A percentile compares a stretch with the other conserved stretches of the same genome.
Conservation (phyloP, 805 yeast species). For the Suhomyces vadensis region DNA sequence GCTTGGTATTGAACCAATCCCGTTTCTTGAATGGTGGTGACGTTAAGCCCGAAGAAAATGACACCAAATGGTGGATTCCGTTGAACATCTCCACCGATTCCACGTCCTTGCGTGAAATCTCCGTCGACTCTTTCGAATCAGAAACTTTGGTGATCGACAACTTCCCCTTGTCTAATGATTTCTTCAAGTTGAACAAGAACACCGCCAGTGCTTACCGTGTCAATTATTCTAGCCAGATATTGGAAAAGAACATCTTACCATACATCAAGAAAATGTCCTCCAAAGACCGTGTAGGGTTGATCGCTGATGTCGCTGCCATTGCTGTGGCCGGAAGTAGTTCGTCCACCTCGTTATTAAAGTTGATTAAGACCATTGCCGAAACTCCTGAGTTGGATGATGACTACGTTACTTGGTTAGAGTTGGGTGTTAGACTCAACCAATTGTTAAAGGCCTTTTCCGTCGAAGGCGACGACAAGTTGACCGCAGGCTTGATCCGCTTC, state of each 20-base stretch:
- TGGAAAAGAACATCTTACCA: constrained; percentile 41
- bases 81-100: constrained; percentile 34
- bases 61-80: constrained; percentile 61
- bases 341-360: constrained; percentile 46
- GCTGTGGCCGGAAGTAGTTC: constrained; percentile 47
- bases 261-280: constrained; percentile 41
- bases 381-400: constrained; percentile 32
- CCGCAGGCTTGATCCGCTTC: constrained; percentile 32
- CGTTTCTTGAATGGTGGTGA: constrained; percentile 68
- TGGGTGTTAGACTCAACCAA: constrained; percentile 40
- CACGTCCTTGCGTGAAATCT: constrained; percentile 1
- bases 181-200: constrained; percentile 51
- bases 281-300: constrained; percentile 53
- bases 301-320: constrained; percentile 53
- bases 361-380: constrained; percentile 32
- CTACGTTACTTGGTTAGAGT: constrained; percentile 57
- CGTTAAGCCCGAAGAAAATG: constrained; percentile 55
- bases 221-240: constrained; percentile 45
- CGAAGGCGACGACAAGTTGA: constrained; percentile 18
- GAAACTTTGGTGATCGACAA: constrained; percentile 22
- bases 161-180: constrained; percentile 22
- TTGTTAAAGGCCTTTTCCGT: constrained; percentile 35
- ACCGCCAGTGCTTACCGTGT: constrained; percentile 56
- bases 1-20: constrained; percentile 51
- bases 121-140: constrained; percentile 26